These are phyloP conservation scores for Suillus occidentalis DNA, from an alignment of 768 basidiomycete genomes.

Conservation along the genomic window DNA sequence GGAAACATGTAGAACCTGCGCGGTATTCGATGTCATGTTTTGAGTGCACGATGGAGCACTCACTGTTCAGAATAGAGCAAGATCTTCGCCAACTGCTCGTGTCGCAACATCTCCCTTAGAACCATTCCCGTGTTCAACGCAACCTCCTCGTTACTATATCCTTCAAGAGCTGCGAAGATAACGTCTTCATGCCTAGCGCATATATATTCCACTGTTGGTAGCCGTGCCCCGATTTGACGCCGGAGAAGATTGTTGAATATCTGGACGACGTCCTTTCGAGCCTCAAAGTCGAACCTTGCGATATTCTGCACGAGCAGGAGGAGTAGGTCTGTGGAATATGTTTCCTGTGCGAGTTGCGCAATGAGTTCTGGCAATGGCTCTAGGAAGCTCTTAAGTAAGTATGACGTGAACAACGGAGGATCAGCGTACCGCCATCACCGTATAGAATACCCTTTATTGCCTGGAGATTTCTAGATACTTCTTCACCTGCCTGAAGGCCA, in stretches of 20 bases:
- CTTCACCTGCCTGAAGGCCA: conserved; percentile 72
- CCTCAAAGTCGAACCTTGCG: conserved; percentile 90
- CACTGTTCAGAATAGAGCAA: conserved; percentile 93
- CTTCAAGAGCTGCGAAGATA: conserved; percentile 82
- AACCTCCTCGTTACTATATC: conserved; percentile 94
- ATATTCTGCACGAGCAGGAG: conserved; percentile 79
- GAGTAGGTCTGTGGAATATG: conserved; percentile 88
- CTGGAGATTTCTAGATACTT: conserved; percentile 85
- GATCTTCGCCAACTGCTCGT: conserved; percentile 88
- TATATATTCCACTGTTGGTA: conserved; percentile 97
- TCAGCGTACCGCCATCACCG: conserved; percentile 77
- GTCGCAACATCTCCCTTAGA: conserved; percentile 92
- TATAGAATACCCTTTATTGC: conserved; percentile 87
- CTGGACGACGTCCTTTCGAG: conserved; percentile 81
- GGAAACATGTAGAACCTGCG: conserved; percentile 93
- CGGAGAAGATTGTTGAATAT: conserved; percentile 87
- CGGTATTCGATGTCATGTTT: not conserved
- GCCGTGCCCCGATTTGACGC: conserved; percentile 89
- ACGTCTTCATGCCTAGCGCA: conserved; percentile 71
- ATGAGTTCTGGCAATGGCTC: conserved; percentile 88
- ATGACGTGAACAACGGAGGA: conserved; percentile 6
- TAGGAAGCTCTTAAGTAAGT: conserved; percentile 24
- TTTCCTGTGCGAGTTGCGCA: conserved; percentile 94
- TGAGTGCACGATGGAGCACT: conserved; percentile 33
- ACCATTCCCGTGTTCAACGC: conserved; percentile 99